Base-by-base conservation (phyloP, 345 rosid species). In the Gossypium stocksii region DNA sequence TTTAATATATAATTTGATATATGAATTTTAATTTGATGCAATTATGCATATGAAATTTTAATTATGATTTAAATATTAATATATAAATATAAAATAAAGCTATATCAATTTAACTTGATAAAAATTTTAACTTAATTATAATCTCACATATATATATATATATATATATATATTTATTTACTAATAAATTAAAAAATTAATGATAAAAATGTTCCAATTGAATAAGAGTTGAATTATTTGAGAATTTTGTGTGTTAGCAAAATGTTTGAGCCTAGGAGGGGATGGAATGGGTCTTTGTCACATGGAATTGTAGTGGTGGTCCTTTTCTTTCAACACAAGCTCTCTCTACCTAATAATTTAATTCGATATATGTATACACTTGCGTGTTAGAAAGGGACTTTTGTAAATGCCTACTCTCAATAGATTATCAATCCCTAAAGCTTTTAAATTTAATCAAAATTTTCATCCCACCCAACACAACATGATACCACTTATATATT, bases 301-400 rank as follows among this genome's bases (percentile, higher is more conserved):
- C 13, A 66, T 66, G 54, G 27, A 54, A 70, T 6, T 41, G 16
- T n/a, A 48, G 80, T 72, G 83, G 75, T 11, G 71, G 80, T 82
- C 77, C 74, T 73, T 77, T 76, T 82, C 83, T 45, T 41, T 49
- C 48, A 25, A 29, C 70, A 69, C 41, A 63, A 2, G 2, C 48
- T 20, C 9, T 44, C 9, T 51, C 46, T n/a, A 62, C 81, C 70
- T 16, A 43, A 45, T 61, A 61, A 61, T 60, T 19, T 34, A 34
- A 34, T 34, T 34, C 41, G n/a, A 34, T 6, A 10, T 57, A 34
- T 4, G 3, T 57, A 41, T 22, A 71, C 77, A 74, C 72, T 77
- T 66, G 59, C 67, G 19, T 77, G 41, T 19, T 77, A 15, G 77
- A 77, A 72, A 68, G 60, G 53, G 78, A 59, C 57, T 64, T 49